These are phyloP conservation scores for Hortiboletus flavorubellus DNA, from an alignment of 768 basidiomycete genomes.

Conservation along the genomic window DNA sequence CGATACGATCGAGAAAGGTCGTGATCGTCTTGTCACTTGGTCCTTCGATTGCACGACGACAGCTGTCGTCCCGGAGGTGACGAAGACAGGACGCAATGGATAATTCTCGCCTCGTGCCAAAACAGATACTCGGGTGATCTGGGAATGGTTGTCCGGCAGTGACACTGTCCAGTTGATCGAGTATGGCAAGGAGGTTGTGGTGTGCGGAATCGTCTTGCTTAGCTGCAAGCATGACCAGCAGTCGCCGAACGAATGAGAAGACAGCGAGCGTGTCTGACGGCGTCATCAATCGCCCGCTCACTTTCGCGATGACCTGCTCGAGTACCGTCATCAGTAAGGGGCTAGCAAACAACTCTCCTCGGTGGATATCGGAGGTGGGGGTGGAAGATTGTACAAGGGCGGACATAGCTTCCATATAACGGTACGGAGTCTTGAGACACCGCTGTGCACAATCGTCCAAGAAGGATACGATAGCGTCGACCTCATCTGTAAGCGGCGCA, in stretches of 20 bases:
- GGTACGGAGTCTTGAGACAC: conserved; percentile 78
- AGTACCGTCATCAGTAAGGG: conserved; percentile 77
- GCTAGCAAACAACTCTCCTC: conserved; percentile 48
- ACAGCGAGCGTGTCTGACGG: conserved; percentile 65
- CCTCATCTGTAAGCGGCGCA: conserved; percentile 51
- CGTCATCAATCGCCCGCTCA: conserved; percentile 49
- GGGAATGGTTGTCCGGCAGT: conserved; percentile 29
- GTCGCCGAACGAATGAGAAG: conserved; percentile 57
- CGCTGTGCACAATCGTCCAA: conserved; percentile 85
- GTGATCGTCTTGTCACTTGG: conserved; percentile 22
- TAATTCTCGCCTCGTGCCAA: conserved; percentile 46
- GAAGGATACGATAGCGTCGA: conserved; percentile 57
- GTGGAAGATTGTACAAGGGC: conserved; percentile 26
- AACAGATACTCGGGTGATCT: conserved; percentile 33
- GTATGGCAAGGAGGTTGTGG: conserved; percentile 28
- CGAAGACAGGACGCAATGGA: conserved; percentile 39
- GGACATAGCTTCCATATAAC: conserved; percentile 74
- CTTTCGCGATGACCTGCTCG: conserved; percentile 73
- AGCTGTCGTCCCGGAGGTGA: conserved; percentile 22
- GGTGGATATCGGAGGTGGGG: conserved; percentile 5
- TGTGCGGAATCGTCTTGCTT: conserved; percentile 48
- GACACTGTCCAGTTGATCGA: conserved; percentile 39
- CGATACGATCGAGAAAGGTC: conserved; percentile 46
- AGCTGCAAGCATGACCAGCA: conserved; percentile 54
- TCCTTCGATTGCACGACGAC: background rate